phyloP scores from a whole-genome alignment of 305 asterid species.

The Caryopteris hybrid region DNA sequence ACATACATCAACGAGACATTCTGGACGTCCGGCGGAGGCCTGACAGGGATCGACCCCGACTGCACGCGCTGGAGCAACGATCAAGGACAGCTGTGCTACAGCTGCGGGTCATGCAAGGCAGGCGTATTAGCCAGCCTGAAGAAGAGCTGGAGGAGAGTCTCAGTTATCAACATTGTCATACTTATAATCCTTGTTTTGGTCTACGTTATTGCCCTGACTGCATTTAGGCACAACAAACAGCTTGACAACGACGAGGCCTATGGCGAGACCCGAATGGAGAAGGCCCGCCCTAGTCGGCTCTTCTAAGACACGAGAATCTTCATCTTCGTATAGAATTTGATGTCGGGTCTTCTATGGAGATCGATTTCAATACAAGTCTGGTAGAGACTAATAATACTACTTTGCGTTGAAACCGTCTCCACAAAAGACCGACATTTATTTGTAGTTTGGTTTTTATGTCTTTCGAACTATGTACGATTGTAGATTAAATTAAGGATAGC shows the following conservation, averaged over 20 bases:
- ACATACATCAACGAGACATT: constrained; percentile 60
- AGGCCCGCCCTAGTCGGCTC: constrained; percentile 64
- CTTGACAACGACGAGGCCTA: constrained; percentile 65
- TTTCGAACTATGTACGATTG: no score
- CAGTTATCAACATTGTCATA: constrained; percentile 74
- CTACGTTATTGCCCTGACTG: constrained; percentile 65
- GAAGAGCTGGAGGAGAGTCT: constrained; percentile 91
- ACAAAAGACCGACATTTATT: no score
- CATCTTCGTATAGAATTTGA: no score
- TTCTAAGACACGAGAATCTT: constrained; percentile 16
- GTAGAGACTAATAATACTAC: no score
- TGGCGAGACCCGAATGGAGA: constrained; percentile 85
- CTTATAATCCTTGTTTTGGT: constrained; percentile 62
- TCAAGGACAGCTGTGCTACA: constrained; percentile 59
- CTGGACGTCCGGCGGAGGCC: constrained; percentile 49
- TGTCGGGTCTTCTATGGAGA: no score
- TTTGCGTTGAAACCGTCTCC: no score
- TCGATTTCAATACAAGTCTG: no score
- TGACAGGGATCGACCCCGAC: constrained; percentile 44
- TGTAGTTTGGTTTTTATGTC: no score
- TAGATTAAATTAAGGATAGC: no score
- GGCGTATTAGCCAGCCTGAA: constrained; percentile 83
- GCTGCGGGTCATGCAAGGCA: constrained; percentile 83
- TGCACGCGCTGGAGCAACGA: constrained; percentile 72
- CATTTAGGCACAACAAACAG: constrained; percentile 73